phyloP scores from a whole-genome alignment of 768 basidiomycete genomes.

The Leccinum fibrillosum region DNA sequence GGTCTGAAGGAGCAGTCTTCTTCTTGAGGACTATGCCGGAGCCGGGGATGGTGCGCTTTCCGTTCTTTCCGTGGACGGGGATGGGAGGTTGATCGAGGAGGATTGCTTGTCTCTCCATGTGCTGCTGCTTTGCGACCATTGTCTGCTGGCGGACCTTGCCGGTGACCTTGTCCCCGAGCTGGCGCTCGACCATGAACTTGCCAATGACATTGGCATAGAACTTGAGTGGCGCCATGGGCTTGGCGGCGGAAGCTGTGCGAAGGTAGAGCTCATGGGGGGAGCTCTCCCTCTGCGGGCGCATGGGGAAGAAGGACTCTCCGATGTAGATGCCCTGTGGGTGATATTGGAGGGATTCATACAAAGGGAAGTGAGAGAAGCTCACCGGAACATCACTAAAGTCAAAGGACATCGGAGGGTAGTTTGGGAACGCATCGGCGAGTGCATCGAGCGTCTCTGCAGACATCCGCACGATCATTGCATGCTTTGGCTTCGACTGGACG shows the following conservation, averaged over 20 bases:
- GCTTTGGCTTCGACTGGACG: slow-evolving; percentile 59
- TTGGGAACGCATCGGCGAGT: slow-evolving; percentile 44
- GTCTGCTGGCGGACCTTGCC: slow-evolving; percentile 45
- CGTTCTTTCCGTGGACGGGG: slow-evolving; percentile 35
- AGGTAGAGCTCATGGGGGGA: slow-evolving; percentile 71
- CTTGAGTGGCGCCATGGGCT: slow-evolving; percentile 64
- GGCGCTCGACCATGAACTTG: slow-evolving; percentile 63
- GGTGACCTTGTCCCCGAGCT: slow-evolving; percentile 45
- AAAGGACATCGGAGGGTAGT: slow-evolving; percentile 49
- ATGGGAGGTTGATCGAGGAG: slow-evolving; percentile 38
- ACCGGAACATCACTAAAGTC: slow-evolving; percentile 63
- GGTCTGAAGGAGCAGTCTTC: slow-evolving; percentile 28
- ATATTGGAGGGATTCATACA: neutral
- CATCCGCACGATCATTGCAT: slow-evolving; percentile 74
- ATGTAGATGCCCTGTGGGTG: slow-evolving; percentile 58
- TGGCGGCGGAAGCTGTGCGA: slow-evolving; percentile 53
- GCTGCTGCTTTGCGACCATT: slow-evolving; percentile 47
- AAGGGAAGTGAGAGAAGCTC: slow-evolving; percentile 19
- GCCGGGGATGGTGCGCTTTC: slow-evolving; percentile 39
- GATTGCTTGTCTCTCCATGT: slow-evolving; percentile 45
- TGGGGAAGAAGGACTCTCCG: slow-evolving; percentile 60
- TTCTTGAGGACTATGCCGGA: slow-evolving; percentile 28
- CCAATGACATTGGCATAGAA: slow-evolving; percentile 73
- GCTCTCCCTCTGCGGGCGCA: slow-evolving; percentile 52
- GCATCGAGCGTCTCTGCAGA: slow-evolving; percentile 70